These are phyloP conservation scores for Podospora didyma DNA, from an alignment of 495 filamentous ascomycete genomes.

Conservation along the genomic window DNA sequence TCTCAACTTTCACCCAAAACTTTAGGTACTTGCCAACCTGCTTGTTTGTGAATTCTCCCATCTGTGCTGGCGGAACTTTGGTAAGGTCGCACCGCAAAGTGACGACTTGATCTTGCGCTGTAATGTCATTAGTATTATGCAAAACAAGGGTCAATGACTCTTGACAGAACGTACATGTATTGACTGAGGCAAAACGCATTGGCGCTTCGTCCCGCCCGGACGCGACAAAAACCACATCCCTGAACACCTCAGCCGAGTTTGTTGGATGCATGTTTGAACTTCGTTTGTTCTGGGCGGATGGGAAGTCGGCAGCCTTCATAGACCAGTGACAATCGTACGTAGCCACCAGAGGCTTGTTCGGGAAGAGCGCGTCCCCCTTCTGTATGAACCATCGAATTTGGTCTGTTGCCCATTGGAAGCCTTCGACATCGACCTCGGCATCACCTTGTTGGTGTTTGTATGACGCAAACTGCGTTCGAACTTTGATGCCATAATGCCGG, in stretches of 20 bases:
- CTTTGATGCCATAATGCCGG: constrained; percentile 28
- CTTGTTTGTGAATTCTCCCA: constrained; percentile 4
- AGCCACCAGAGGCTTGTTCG: constrained; percentile 11
- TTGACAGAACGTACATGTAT: constrained; percentile 5
- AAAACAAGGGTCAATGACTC: neutral
- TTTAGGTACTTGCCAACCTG: constrained; percentile 13
- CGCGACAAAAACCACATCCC: constrained; percentile 22
- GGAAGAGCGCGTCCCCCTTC: constrained; percentile 25
- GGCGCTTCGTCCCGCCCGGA: constrained; percentile 15
- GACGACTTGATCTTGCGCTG: constrained; percentile 11
- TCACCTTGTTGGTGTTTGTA: constrained; percentile 12
- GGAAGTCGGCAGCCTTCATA: constrained; percentile 16
- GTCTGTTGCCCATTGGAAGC: constrained; percentile 18
- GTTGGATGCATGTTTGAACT: neutral
- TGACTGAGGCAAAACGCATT: constrained; percentile 6
- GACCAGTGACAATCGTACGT: constrained; percentile 21
- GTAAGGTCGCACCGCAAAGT: constrained; percentile 21
- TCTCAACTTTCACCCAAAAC: constrained; percentile 20
- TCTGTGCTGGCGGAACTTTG: constrained; percentile 8
- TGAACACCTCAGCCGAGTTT: constrained; percentile 1
- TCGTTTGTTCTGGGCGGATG: neutral
- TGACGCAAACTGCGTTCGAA: constrained; percentile 9
- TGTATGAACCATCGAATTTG: constrained; percentile 26
- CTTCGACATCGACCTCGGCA: constrained; percentile 14
- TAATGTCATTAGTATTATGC: neutral